These are phyloP conservation scores for Brassica incana DNA, from an alignment of 345 rosid species.

Conservation along the genomic window DNA sequence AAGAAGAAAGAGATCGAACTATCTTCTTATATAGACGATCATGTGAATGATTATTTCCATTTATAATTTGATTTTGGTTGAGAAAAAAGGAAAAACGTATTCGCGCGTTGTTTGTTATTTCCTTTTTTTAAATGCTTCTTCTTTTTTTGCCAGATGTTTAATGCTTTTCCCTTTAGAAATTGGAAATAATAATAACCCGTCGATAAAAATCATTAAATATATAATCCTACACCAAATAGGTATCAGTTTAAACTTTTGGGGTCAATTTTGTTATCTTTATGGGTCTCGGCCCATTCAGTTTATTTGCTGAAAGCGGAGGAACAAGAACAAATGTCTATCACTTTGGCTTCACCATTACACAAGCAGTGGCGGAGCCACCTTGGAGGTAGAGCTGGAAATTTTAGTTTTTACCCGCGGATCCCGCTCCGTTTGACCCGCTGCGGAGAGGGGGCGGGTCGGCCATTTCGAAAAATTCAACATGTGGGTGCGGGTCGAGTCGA, in stretches of 20 bases:
- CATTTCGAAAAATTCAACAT: too few relatives aligned
- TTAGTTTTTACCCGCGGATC: too few relatives aligned
- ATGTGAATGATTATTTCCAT: background rate
- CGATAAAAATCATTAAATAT: too few relatives aligned
- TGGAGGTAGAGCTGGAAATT: too few relatives aligned
- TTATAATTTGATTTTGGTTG: background rate
- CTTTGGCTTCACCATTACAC: conserved; percentile 88
- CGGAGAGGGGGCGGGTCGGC: too few relatives aligned
- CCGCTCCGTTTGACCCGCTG: too few relatives aligned
- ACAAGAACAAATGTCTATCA: conserved; percentile 67
- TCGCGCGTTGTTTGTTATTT: background rate
- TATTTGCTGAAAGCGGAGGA: conserved; percentile 23
- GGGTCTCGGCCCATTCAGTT: background rate
- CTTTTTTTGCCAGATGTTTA: background rate
- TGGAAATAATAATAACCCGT: background rate
- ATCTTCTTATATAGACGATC: background rate
- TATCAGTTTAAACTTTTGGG: background rate
- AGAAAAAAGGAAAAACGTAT: background rate
- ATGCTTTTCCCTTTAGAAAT: background rate
- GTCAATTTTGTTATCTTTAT: background rate
- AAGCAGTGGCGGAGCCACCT: background rate
- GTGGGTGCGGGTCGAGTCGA: too few relatives aligned
- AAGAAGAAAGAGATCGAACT: background rate
- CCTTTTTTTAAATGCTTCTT: background rate
- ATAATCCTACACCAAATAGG: too few relatives aligned